Base-by-base conservation (phyloP, 768 basidiomycete species). In the Paxillus rubicundulus region DNA sequence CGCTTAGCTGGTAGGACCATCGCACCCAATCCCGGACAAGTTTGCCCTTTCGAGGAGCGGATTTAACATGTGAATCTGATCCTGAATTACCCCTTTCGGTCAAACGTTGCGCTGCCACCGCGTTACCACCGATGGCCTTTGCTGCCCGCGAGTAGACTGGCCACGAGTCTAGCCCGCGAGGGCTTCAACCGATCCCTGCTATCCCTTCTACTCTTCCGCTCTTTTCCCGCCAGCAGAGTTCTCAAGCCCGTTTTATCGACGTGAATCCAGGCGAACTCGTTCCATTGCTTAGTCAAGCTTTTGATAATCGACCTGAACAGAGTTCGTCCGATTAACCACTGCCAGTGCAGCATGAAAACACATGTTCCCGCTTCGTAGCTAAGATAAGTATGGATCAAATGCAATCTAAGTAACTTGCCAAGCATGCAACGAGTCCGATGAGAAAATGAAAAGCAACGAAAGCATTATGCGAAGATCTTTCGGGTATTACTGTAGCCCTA, bases 51-150 rank as follows among this genome's bases (percentile, higher is more conserved):
- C 24, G 9, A 27, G 17, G 44, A 30, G 49, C 58, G 58, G 66
- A 56, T 50, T 58, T 67, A 60, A 61, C 68, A 69, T 58, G 68
- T 69, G 68, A 69, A 70, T 71, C 56, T 54, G 12, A 33, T 33
- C 5, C 33, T 33, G 38, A 10, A 21, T 28, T 47, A 34, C 33
- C 54, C 24, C 34, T 33, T 52, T 50, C 40, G 33, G 54, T 28
- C 30, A 32, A 14, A 24, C 24, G 4, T 24, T 24, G 24, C 5
- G 24, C 24, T 32, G 30, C 9, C 14, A 32, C 63, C 66, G 59
- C 66, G 36, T 47, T 61, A 68, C 48, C 60, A 53, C 56, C 56
- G 56, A 57, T 48, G 37, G 9, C 12, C n/a, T 5, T n/a, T 41
- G 28, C n/a, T n/a, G n/a, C n/a, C n/a, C n/a, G n/a, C n/a, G n/a